A percentile compares a stretch with the other conserved stretches of the same genome.
Conservation (phyloP, 2,329 filamentous ascomycete genomes). For the Magnaporthiopsis poae region DNA sequence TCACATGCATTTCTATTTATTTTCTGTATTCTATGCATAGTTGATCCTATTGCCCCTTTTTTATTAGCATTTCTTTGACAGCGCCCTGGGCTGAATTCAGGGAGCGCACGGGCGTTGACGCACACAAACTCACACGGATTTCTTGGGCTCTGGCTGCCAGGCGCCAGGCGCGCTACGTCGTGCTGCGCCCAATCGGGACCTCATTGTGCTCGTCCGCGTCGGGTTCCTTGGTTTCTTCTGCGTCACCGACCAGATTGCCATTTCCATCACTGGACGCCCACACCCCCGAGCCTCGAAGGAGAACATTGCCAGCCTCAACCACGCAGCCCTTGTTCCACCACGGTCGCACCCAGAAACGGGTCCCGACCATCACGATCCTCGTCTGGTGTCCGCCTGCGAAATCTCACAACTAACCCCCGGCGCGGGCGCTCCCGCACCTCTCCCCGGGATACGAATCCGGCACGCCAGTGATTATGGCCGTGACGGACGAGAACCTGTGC, state of each 20-base stretch:
- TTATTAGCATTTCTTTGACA: background rate
- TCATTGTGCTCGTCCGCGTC: background rate
- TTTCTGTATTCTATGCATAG: background rate
- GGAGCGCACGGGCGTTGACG: background rate
- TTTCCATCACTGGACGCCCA: background rate
- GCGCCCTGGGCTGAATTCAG: background rate
- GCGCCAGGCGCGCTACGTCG: background rate
- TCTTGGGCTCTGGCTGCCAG: background rate
- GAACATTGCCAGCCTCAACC: background rate
- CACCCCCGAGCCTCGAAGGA: background rate
- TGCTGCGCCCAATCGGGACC: background rate
- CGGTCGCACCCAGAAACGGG: too few relatives aligned
- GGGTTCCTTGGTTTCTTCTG: background rate
- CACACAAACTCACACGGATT: background rate
- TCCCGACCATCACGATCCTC: background rate
- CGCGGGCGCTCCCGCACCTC: background rate
- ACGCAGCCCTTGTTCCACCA: too few relatives aligned
- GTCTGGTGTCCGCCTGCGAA: background rate
- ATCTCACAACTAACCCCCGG: background rate
- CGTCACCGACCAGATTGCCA: background rate
- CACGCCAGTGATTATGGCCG: conserved; percentile 35
- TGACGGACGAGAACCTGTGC: conserved; percentile 44
- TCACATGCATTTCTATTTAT: background rate
- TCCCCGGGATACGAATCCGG: background rate
- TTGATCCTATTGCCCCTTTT: background rate